Conservation (phyloP, 164 flowering plant genomes). For the Liquidambar formosana region DNA sequence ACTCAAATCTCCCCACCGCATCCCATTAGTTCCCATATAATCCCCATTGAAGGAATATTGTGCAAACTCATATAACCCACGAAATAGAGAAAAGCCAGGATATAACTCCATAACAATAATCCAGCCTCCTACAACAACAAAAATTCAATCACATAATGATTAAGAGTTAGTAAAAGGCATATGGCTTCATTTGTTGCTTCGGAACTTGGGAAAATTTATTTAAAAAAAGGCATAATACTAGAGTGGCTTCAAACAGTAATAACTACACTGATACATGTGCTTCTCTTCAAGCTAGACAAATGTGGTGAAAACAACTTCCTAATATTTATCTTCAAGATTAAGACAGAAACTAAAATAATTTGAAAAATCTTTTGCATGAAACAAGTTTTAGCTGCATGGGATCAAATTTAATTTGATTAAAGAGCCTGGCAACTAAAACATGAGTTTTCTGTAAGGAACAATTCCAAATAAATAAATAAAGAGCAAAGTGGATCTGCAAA, state of each 20-base stretch:
- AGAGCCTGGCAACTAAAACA: neutral
- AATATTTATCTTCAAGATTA: neutral
- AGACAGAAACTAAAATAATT: neutral
- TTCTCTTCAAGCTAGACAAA: conserved; percentile 1
- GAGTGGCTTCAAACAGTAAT: neutral
- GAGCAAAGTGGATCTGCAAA: neutral
- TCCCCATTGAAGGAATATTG: conserved; percentile 58
- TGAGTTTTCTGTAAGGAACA: neutral
- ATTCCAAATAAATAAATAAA: neutral
- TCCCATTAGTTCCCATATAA: conserved; percentile 69
- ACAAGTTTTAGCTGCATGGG: neutral
- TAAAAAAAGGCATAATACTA: neutral
- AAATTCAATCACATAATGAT: neutral
- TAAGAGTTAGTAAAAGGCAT: neutral
- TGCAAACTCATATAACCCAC: conserved; percentile 85
- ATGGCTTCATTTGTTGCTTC: neutral
- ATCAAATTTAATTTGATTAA: neutral
- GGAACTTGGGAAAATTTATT: neutral
- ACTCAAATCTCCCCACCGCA: conserved; percentile 65
- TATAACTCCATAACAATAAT: conserved; percentile 71
- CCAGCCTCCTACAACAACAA: conserved; percentile 59
- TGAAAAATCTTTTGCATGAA: neutral
- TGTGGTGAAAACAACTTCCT: neutral
- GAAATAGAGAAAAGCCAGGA: conserved; percentile 86
- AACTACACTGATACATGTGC: neutral